Conservation (phyloP, 257 asterid species). For the Scutellaria barbata region DNA sequence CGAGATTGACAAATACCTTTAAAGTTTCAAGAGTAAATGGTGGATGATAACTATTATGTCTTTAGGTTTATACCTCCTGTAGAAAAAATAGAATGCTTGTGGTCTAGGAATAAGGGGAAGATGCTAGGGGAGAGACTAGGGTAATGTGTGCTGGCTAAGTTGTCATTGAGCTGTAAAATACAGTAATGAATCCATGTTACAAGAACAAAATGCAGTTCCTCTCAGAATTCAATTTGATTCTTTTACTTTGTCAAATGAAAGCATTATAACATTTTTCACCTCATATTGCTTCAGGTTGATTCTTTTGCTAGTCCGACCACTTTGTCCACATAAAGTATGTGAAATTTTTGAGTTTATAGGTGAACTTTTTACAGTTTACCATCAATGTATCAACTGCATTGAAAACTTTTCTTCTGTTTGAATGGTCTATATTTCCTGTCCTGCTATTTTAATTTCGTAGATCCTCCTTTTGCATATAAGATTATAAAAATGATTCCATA, state of each 20-base stretch:
- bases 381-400: not conserved
- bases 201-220: not conserved
- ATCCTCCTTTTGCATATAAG: not conserved
- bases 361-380: not conserved
- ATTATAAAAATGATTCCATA: not conserved
- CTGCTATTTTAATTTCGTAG: slow-evolving; percentile 3
- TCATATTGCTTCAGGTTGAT: slow-evolving; percentile 1
- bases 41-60: not conserved
- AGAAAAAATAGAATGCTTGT: not conserved
- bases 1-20: not conserved
- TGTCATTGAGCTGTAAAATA: slow-evolving; percentile 2
- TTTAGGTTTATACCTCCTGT: not conserved
- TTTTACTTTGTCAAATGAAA: too few species aligned
- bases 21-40: not conserved
- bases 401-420: not conserved
- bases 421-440: slow-evolving; percentile 5
- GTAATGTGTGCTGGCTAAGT: not conserved
- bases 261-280: slow-evolving; percentile 11
- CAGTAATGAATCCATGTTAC: not conserved
- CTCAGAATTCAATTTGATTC: not conserved
- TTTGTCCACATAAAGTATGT: not conserved
- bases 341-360: not conserved
- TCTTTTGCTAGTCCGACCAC: slow-evolving; percentile 18
- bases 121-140: not conserved
- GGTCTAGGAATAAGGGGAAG: not conserved